Base-by-base conservation (phyloP, 2,329 filamentous ascomycete species). In the Sarocladium strictum region DNA sequence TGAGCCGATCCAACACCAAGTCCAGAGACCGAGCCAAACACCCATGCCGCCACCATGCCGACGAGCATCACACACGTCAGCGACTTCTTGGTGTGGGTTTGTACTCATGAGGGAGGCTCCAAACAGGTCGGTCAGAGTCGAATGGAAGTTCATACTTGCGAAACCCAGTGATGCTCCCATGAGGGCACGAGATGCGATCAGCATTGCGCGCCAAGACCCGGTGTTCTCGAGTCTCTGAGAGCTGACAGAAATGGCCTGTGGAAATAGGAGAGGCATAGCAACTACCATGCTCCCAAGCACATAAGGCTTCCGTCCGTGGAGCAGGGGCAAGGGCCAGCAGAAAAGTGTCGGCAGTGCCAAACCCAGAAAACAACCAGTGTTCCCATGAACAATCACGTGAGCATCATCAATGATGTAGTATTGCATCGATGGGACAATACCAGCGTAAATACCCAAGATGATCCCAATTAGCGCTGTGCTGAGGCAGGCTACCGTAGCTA, bases 281-380 rank as follows among this genome's bases (percentile, higher is more conserved):
- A 90, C 64, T 2, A 82, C 79, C 53, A 92, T 76, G 19, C 87
- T 80, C 27, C 81, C 76, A 35, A 91, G 72, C n/a, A 86, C 83
- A 63, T 92, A 92, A 1, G 87, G 85, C 63, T 90, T 90, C 11
- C 88, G 79, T 3, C 89, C 88, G 64, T 92, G 87, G 1, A 92
- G 76, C 6, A 90, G 74, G 6, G 87, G 86, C 5, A 91, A 69
- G 2, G 88, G 86, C 88, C 88, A 92, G 60, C 80, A 81, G 56
- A 90, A 71, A 55, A 89, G 78, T 0, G 84, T 88, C 0, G 87
- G 81, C 37, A 91, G 68, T 0, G 86, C 85, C 58, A 92, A 75
- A 9, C 86, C 87, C 29, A 87, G 63, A 64, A 88, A 92, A 53
- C 90, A 79, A 24, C 83, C 78, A 15, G 88, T 85, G 60, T 92